Conservation (phyloP, 208 protist genomes). For the Acanthamoeba culbertsoni region DNA sequence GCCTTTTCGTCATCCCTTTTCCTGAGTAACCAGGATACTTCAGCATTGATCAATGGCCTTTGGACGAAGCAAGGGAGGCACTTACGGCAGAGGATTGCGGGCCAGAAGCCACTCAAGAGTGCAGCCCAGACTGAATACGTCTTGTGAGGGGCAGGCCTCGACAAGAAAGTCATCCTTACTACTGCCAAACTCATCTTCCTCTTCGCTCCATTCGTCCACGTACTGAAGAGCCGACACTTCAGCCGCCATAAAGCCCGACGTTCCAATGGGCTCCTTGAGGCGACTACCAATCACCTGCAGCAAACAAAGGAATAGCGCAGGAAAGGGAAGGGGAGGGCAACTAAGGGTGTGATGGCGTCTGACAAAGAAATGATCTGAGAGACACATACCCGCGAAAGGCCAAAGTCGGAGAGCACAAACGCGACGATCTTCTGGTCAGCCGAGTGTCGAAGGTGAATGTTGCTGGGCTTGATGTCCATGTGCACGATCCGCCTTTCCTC, state of each 20-base stretch:
- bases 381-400: neutral
- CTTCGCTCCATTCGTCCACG: neutral
- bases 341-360: no score
- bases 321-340: no score
- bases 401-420: constrained; percentile 4
- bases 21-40: neutral
- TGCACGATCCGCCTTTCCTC: constrained; percentile 8
- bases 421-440: neutral
- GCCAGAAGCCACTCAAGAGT: neutral
- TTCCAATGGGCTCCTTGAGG: neutral
- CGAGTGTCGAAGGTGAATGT: neutral
- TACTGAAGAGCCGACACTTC: neutral
- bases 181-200: neutral
- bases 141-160: neutral
- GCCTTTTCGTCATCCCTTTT: neutral
- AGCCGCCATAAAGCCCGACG: neutral
- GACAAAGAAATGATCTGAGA: neutral
- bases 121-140: neutral
- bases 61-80: neutral
- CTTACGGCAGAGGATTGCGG: neutral
- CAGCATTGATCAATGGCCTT: neutral
- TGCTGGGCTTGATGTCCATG: constrained; percentile 4
- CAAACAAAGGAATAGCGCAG: neutral
- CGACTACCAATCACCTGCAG: neutral
- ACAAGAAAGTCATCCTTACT: neutral